Conservation (phyloP, 1,284 basidiomycete genomes). For the Rhodofomes roseus region DNA sequence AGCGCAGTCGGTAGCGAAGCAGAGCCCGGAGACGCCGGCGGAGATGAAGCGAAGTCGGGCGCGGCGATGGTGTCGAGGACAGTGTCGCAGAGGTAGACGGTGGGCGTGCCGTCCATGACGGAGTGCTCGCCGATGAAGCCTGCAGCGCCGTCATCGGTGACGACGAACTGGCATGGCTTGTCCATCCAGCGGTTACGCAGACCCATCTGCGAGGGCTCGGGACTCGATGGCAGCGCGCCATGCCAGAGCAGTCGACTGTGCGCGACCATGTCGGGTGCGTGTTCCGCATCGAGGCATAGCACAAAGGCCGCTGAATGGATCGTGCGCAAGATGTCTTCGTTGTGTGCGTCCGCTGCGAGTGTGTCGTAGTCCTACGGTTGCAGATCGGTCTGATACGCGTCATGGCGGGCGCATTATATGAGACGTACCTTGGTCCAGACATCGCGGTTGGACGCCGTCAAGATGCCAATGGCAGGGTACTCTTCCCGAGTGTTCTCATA, state of each 20-base stretch:
- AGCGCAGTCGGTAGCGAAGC: constrained; percentile 36
- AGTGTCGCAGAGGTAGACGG: constrained; percentile 63
- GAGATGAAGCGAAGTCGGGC: constrained; percentile 49
- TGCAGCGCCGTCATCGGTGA: constrained; percentile 75
- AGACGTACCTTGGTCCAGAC: constrained; percentile 71
- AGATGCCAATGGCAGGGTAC: constrained; percentile 71
- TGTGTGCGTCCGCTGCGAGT: constrained; percentile 53
- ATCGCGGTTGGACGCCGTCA: constrained; percentile 80
- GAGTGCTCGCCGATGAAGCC: constrained; percentile 92
- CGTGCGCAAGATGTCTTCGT: constrained; percentile 59
- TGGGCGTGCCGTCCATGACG: constrained; percentile 84
- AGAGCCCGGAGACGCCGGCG: constrained; percentile 16
- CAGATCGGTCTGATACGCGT: constrained; percentile 1
- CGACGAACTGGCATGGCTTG: constrained; percentile 81
- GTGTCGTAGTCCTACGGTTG: constrained; percentile 55
- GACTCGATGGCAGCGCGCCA: constrained; percentile 41
- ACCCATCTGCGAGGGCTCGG: constrained; percentile 33
- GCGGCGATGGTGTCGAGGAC: constrained; percentile 62
- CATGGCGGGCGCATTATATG: neutral
- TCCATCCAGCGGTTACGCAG: constrained; percentile 78
- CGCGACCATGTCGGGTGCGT: constrained; percentile 49
- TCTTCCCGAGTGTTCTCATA: constrained; percentile 60
- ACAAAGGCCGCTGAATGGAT: constrained; percentile 85
- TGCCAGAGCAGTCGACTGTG: constrained; percentile 74
- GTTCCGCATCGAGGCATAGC: constrained; percentile 70